phyloP scores from a whole-genome alignment of 768 basidiomycete species.

The Chalciporus chontae region DNA sequence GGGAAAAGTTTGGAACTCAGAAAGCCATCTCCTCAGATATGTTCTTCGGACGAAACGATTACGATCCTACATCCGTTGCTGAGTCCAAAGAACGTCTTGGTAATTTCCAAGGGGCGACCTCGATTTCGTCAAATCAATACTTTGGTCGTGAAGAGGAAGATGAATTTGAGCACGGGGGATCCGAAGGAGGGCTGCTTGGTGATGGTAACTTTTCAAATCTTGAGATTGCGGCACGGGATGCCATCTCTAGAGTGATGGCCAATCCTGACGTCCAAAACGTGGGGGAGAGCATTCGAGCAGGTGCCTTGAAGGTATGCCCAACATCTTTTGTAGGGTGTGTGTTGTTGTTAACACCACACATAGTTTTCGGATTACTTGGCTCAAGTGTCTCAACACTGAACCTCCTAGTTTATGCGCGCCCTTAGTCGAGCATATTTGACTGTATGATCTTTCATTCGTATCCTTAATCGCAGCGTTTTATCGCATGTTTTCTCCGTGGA shows the following conservation, averaged over 20 bases:
- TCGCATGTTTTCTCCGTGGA: background rate
- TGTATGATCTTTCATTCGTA: background rate
- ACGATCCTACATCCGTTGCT: constrained; percentile 65
- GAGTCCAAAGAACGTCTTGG: constrained; percentile 84
- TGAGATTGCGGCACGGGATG: constrained; percentile 71
- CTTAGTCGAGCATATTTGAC: background rate
- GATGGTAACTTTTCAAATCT: constrained; percentile 52
- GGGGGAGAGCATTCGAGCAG: constrained; percentile 71
- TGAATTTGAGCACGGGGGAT: constrained; percentile 35
- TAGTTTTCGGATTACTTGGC: constrained; percentile 68
- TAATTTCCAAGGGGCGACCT: constrained; percentile 85
- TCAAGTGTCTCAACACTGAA: constrained; percentile 51
- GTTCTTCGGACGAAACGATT: constrained; percentile 89
- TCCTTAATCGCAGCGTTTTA: background rate
- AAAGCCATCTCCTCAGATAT: constrained; percentile 98
- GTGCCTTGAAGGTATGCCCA: constrained; percentile 73
- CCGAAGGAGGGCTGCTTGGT: constrained; percentile 54
- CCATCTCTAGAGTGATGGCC: constrained; percentile 65
- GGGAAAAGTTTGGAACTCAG: constrained; percentile 87
- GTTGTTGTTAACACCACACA: background rate
- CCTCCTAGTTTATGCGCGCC: background rate
- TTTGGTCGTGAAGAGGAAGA: constrained; percentile 91
- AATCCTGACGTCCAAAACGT: constrained; percentile 88
- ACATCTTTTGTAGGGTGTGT: background rate
- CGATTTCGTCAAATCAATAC: constrained; percentile 95